Percentiles rank a stretch among this genome's conserved stretches.
These are phyloP conservation scores for Penicillium verrucosum DNA, from an alignment of 2,329 filamentous ascomycete genomes.

Conservation along the genomic window DNA sequence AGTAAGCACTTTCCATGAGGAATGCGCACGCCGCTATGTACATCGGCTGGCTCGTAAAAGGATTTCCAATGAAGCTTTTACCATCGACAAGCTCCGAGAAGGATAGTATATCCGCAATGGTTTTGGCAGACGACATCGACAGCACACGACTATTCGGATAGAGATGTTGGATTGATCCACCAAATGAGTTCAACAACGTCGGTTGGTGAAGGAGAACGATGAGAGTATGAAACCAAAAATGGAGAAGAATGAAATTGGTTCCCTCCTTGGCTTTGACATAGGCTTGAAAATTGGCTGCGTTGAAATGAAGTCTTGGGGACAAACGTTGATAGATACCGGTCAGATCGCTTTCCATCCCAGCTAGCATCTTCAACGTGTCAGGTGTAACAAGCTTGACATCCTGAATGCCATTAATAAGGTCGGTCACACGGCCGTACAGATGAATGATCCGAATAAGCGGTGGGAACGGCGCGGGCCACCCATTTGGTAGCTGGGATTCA, in stretches of 20 bases:
- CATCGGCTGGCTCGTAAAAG: slow-evolving; percentile 85
- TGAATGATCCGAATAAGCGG: slow-evolving; percentile 80
- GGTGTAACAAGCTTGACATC: slow-evolving; percentile 69
- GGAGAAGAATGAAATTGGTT: slow-evolving; percentile 80
- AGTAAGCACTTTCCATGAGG: slow-evolving; percentile 73
- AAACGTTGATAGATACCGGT: slow-evolving; percentile 72
- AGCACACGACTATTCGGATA: slow-evolving; percentile 75
- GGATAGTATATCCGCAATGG: slow-evolving; percentile 81
- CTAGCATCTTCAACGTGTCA: slow-evolving; percentile 68
- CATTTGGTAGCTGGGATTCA: slow-evolving; percentile 53
- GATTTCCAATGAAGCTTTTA: slow-evolving; percentile 81
- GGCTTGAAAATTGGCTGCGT: slow-evolving; percentile 79
- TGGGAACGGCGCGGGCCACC: slow-evolving; percentile 75
- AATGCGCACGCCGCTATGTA: slow-evolving; percentile 90
- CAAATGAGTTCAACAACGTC: slow-evolving; percentile 74
- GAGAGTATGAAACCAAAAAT: slow-evolving; percentile 85
- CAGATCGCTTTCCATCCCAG: slow-evolving; percentile 75
- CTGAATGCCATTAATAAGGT: slow-evolving; percentile 77
- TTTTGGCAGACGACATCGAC: slow-evolving; percentile 87
- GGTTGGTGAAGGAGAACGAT: slow-evolving; percentile 84
- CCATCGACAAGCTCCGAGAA: slow-evolving; percentile 84
- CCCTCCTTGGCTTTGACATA: slow-evolving; percentile 78
- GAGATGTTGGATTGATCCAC: slow-evolving; percentile 65
- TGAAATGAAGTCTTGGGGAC: slow-evolving; percentile 74
- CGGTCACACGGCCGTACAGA: slow-evolving; percentile 78